These are phyloP conservation scores for Laetiporus sulphureus DNA, from an alignment of 1,284 basidiomycete species.

Conservation along the genomic window DNA sequence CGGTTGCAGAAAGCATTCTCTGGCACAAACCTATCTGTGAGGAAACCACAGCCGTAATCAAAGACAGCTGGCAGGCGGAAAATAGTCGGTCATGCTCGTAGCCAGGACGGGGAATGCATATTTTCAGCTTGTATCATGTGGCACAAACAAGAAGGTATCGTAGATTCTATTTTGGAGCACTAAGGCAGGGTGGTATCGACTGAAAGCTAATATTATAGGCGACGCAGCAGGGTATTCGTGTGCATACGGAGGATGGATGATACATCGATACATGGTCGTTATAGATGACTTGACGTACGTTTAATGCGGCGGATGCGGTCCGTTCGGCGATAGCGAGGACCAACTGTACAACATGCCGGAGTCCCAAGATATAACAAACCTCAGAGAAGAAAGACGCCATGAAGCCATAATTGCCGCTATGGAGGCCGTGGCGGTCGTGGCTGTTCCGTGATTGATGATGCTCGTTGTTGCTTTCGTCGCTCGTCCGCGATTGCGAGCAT, in stretches of 20 bases:
- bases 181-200: too few species aligned
- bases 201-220: not conserved
- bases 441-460: constrained; percentile 6
- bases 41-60: too few species aligned
- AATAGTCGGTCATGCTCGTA: too few species aligned
- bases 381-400: not conserved
- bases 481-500: constrained; percentile 30
- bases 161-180: too few species aligned
- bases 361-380: not conserved
- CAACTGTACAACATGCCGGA: not conserved
- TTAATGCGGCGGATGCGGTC: not conserved
- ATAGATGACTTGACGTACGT: constrained; percentile 2
- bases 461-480: constrained; percentile 18
- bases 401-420: not conserved
- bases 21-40: too few species aligned
- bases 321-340: constrained; percentile 2
- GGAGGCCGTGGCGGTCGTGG: constrained; percentile 1
- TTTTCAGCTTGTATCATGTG: too few species aligned
- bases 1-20: too few species aligned
- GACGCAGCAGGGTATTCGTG: not conserved
- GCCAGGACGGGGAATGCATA: too few species aligned
- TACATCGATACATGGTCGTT: constrained; percentile 2
- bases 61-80: too few species aligned
- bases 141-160: too few species aligned
- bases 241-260: not conserved